These are phyloP conservation scores for Isabelozyma heimii DNA, from an alignment of 805 yeast species.

Conservation along the genomic window DNA sequence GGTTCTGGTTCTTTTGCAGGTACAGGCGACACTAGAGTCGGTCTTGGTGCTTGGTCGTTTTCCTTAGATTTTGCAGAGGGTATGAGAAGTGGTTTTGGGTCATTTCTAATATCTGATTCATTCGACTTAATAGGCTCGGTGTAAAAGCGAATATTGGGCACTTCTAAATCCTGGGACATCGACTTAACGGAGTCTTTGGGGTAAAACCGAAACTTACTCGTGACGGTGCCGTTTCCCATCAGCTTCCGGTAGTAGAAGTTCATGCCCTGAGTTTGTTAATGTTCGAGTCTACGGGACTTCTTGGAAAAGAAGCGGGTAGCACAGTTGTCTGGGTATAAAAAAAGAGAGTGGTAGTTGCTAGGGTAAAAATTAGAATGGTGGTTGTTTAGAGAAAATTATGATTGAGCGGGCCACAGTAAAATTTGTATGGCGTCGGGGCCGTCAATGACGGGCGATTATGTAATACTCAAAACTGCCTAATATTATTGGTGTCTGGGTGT, in stretches of 20 bases:
- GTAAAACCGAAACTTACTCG: conserved; percentile 32
- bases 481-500: not conserved
- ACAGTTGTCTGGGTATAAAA: not conserved
- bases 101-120: not conserved
- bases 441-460: not conserved
- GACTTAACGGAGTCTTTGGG: not conserved
- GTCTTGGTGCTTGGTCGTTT: not conserved
- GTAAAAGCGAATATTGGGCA: not conserved
- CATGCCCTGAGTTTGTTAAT: conserved; percentile 13
- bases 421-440: not conserved
- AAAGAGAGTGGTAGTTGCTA: not conserved
- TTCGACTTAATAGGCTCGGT: not conserved
- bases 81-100: not conserved
- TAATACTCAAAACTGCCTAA: not conserved
- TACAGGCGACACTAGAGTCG: not conserved
- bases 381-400: too few relatives aligned
- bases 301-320: too few relatives aligned
- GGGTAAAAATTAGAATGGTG: not conserved
- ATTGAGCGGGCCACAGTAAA: not conserved
- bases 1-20: not conserved
- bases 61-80: not conserved
- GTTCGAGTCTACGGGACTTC: too few relatives aligned
- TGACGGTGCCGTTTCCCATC: conserved; percentile 38
- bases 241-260: conserved; percentile 34
- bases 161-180: not conserved